Evolutionary conservation across 495 filamentous ascomycete genomes (phyloP), one percentile per base, ranked within the genome.

Genomic region (Corynascus novoguineensis): DNA sequence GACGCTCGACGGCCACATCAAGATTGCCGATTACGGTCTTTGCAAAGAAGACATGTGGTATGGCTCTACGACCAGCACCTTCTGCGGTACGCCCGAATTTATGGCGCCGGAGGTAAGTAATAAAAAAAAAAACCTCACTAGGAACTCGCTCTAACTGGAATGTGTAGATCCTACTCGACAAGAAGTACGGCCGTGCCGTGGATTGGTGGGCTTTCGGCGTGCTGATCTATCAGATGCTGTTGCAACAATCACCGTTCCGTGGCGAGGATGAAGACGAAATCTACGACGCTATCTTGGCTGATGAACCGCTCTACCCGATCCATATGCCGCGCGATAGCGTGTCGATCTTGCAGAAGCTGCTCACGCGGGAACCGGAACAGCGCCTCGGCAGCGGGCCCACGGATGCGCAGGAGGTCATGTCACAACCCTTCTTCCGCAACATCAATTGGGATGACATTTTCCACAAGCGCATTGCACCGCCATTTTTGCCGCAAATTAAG

Each of bases 151-250:
- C 12, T 35, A 68, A 49, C 19, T 4, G 46, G 15, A 9, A n/a
- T 29, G 1, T 22, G 4, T 32, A 96, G 88, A 99, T 99, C 73
- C 75, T 99, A 10, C 81, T 99, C 55, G 93, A 99, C 72, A 97
- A 97, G 79, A 96, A 95, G 69, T 99, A 97, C 69, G 93, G 92
- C 37, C 85, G 93, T 49, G 92, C 93, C n/a, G 93, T 99, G 55
- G 93, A 99, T 71, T 99, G 93, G 93, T 99, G 93, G 93, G 93
- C 93, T n/a, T 99, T 99, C 71, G 93, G 93, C 65, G 93, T 99
- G 32, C 78, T 99, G 58, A 99, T 99, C 60, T 99, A 99, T 72
- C 93, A 99, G 76, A 99, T 99, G 93, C 85, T 99, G 41, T 83
- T 99, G 38, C 93, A 99, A 66, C 93, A 99, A 68, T 97, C 92